Evolutionary conservation across 208 protist species (phyloP), one percentile per base, ranked within the genome.

Genomic region (Angomonas deanei): DNA sequence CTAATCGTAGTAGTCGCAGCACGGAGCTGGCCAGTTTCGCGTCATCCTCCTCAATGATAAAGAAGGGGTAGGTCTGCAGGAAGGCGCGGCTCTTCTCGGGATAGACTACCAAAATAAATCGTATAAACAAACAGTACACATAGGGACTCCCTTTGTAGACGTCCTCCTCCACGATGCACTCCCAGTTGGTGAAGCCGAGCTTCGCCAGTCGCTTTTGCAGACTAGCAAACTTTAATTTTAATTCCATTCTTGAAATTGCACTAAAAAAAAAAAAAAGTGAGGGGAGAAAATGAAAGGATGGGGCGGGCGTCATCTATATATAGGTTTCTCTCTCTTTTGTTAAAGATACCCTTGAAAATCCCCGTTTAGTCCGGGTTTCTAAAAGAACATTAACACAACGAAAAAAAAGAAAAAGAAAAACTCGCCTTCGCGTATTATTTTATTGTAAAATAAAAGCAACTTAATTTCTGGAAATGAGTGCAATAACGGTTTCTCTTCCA

Each of bases 401-500:
- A 17, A 28, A 27, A 15, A 56, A 56, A 30, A 11, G 15, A 56
- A 30, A 56, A 30, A 56, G 30, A 32, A 15, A 30, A 2, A 30
- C 2, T 56, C 5, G 36, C 15, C 11, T 42, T 42, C 36, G 15
- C 36, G n/a, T n/a, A n/a, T n/a, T n/a, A n/a, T n/a, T n/a, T n/a
- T n/a, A n/a, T n/a, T n/a, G n/a, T n/a, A n/a, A n/a, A n/a, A 42
- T 15, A 42, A 15, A 42, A 42, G 27, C 3, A 27, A 3, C 13
- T 39, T 39, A 39, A 39, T 59, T 39, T 3, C 30, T 24, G 23
- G 53, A 11, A 42, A 59, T 15, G 3, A 59, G 10, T 5, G 19
- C 6, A 26, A 76, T 48, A 0, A 91, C 62, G 4, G 75, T 75
- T 52, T 95, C 84, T 19, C 78, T 76, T 13, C 87, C 92, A 56